Evolutionary conservation across 768 basidiomycete genomes (phyloP), one percentile per base, ranked within the genome.

Genomic region (Xerocomellus dryophilus): DNA sequence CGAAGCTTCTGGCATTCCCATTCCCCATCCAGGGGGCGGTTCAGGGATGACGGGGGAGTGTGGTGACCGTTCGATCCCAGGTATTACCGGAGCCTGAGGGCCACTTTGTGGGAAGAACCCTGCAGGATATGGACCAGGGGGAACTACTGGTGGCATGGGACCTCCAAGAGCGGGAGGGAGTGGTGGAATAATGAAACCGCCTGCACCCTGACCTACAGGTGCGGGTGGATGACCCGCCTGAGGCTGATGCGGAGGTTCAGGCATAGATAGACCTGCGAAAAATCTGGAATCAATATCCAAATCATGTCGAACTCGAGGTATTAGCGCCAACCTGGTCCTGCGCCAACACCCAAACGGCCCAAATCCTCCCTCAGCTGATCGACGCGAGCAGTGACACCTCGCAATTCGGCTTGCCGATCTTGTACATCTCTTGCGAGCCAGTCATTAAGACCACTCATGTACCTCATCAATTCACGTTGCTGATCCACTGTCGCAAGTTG

Each of bases 391-490:
- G 81, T 74, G 8, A 93, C 81, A 9, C 80, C 81, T 17, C 78
- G 78, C 36, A 93, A 71, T 64, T 92, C 90, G 4, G 80, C 76
- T 57, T 90, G 90, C 21, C 91, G 84, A 68, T 91, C 88, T 43
- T 79, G 77, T 0, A 90, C 88, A 66, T 93, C 91, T 32, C 84
- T 79, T 51, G 79, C 84, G 15, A 93, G 73, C 91, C 91, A 93
- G 32, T 81, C 79, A 58, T 93, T 93, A 31, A 93, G 72, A 2
- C 77, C 80, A 44, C 80, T 65, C 81, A 93, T 85, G 60, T 93
- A 92, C 48, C 86, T 74, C 81, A 89, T 89, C 47, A 90, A 72
- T 65, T 88, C 88, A 36, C 88, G 79, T 59, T 89, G 88, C 62
- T 92, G 88, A 43, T 88, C 85, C 14, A 90, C 79, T 25, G 86